phyloP scores from a whole-genome alignment of 2,329 filamentous ascomycete genomes.

The Didymosphaeria variabile region DNA sequence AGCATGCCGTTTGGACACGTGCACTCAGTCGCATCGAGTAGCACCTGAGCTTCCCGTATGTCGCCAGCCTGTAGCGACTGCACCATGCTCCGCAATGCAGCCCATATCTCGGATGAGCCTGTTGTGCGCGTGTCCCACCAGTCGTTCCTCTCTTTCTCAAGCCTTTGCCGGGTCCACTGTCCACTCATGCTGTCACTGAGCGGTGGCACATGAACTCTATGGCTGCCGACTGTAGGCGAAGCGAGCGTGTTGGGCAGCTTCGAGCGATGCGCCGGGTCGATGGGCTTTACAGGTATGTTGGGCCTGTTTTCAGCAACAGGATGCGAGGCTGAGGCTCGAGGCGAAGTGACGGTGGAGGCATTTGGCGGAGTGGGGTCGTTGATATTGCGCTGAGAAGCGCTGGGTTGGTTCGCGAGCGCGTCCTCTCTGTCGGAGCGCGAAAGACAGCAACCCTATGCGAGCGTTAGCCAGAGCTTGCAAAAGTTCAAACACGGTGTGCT shows the following conservation, averaged over 20 bases:
- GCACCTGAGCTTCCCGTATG: conserved; percentile 71
- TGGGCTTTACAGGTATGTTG: conserved; percentile 37
- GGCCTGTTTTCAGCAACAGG: conserved; percentile 25
- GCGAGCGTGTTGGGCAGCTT: conserved; percentile 40
- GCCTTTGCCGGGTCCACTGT: conserved; percentile 65
- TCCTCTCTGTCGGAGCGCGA: conserved; percentile 16
- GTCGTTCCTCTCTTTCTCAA: conserved; percentile 76
- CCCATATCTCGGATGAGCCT: conserved; percentile 81
- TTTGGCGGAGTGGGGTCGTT: conserved; percentile 35
- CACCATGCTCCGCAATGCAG: conserved; percentile 73
- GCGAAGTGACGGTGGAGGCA: conserved; percentile 27
- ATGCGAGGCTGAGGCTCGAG: conserved; percentile 28
- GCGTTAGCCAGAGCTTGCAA: conserved; percentile 1
- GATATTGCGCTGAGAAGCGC: conserved; percentile 40
- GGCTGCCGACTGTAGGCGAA: conserved; percentile 27
- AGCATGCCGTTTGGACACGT: conserved; percentile 55
- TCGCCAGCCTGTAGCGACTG: conserved; percentile 69
- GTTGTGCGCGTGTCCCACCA: conserved; percentile 93
- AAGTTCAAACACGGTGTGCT: not conserved
- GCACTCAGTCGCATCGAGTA: conserved; percentile 77
- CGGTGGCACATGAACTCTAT: conserved; percentile 28
- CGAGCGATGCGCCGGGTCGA: conserved; percentile 36
- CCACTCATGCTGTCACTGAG: conserved; percentile 30
- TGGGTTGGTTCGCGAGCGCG: conserved; percentile 11
- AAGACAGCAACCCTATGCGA: conserved; percentile 18